Conservation (phyloP, 2,329 filamentous ascomycete genomes). For the Graphiopsis chlorocephala region DNA sequence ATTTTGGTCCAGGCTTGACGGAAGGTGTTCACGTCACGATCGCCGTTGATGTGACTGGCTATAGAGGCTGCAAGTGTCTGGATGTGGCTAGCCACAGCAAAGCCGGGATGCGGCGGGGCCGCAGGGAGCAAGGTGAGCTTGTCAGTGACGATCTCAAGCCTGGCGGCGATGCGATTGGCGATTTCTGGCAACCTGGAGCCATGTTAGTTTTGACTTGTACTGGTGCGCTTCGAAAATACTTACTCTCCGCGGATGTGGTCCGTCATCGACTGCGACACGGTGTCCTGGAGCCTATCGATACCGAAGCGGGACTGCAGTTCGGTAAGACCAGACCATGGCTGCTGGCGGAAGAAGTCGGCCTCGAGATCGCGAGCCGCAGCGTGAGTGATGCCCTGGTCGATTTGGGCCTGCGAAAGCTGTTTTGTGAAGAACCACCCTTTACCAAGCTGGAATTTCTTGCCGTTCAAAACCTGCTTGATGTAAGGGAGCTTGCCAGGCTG, state of each 20-base stretch:
- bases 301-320: constrained; percentile 50
- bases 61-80: constrained; percentile 56
- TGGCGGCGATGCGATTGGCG: constrained; percentile 41
- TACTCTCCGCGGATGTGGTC: constrained; percentile 41
- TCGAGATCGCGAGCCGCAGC: constrained; percentile 50
- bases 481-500: constrained; percentile 37
- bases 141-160: constrained; percentile 52
- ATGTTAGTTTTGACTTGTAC: background rate
- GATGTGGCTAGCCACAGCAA: constrained; percentile 61
- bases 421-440: constrained; percentile 79
- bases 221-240: background rate
- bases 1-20: constrained; percentile 44
- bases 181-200: constrained; percentile 38
- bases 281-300: constrained; percentile 48
- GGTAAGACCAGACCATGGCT: constrained; percentile 49
- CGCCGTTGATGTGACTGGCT: constrained; percentile 53
- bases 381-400: constrained; percentile 45
- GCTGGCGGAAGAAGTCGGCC: constrained; percentile 47
- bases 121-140: constrained; percentile 62
- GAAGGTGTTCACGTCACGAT: constrained; percentile 40
- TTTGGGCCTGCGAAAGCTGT: constrained; percentile 55
- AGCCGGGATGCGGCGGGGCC: constrained; percentile 61
- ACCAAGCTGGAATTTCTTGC: constrained; percentile 60
- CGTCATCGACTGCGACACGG: constrained; percentile 49
- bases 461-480: constrained; percentile 46